Conservation (phyloP, 768 basidiomycete genomes). For the Melanogaster broomeanus region DNA sequence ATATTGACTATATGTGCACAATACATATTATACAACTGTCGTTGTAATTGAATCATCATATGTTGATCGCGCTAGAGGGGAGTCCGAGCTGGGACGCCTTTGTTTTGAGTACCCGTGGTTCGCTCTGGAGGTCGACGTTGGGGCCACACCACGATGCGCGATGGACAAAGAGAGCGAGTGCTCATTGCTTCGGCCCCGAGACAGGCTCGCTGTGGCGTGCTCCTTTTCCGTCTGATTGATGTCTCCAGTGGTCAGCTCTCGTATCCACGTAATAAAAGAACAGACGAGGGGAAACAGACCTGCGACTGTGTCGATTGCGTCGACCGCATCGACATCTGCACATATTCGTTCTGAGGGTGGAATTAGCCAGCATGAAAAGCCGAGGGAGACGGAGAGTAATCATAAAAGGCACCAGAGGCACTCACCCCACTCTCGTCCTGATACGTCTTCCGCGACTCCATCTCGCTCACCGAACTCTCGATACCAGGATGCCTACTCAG, state of each 20-base stretch:
- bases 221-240: not conserved
- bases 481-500: not conserved
- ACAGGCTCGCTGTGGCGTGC: not conserved
- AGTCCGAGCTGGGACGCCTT: too few relatives aligned
- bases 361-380: too few relatives aligned
- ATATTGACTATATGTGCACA: too few relatives aligned
- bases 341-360: constrained; percentile 20
- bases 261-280: not conserved
- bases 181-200: not conserved
- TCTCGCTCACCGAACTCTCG: constrained; percentile 4
- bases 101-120: too few relatives aligned
- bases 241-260: not conserved
- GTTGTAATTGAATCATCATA: too few relatives aligned
- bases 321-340: constrained; percentile 16
- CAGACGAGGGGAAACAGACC: constrained; percentile 2
- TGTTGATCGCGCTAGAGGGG: too few relatives aligned
- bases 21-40: too few relatives aligned
- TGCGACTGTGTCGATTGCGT: constrained; percentile 21
- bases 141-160: not conserved
- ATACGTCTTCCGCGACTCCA: constrained; percentile 19
- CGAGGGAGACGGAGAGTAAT: not conserved
- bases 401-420: not conserved
- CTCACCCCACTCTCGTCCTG: constrained; percentile 13
- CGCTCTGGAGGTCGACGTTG: too few relatives aligned
- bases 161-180: not conserved